These are phyloP conservation scores for Termitomyces sp. DNA, from an alignment of 768 basidiomycete species.

Conservation along the genomic window DNA sequence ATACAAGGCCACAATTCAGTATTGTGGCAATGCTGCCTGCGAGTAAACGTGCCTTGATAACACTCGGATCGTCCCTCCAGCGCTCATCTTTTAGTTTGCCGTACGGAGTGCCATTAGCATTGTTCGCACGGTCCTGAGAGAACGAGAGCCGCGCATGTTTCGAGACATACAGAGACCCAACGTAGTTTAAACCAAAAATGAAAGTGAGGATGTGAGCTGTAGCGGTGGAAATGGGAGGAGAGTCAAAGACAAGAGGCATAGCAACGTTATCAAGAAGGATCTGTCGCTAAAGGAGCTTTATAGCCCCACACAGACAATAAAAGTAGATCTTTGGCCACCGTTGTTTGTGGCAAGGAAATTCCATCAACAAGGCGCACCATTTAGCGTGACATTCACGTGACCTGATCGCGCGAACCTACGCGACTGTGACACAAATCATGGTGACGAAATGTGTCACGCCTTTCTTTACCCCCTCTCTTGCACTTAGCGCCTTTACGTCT, in stretches of 20 bases:
- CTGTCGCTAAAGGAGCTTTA: slow-evolving; percentile 1
- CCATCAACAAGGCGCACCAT: not conserved
- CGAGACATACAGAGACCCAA: slow-evolving; percentile 78
- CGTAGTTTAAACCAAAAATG: slow-evolving; percentile 62
- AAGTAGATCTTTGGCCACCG: slow-evolving; percentile 2
- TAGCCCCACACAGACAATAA: slow-evolving; percentile 1
- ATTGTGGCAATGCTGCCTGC: slow-evolving; percentile 64
- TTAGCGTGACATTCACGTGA: slow-evolving; percentile 7
- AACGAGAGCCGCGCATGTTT: slow-evolving; percentile 58
- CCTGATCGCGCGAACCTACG: not conserved
- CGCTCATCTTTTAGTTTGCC: slow-evolving; percentile 32
- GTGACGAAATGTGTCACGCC: slow-evolving; percentile 5
- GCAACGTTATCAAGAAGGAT: not conserved
- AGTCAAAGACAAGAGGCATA: slow-evolving; percentile 22
- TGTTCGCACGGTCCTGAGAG: slow-evolving; percentile 23
- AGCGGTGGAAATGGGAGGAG: slow-evolving; percentile 24
- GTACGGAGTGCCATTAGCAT: slow-evolving; percentile 22
- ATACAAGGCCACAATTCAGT: slow-evolving; percentile 49
- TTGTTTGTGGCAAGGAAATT: not conserved
- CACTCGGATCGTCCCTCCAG: slow-evolving; percentile 79
- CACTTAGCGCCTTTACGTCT: not conserved
- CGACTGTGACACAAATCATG: slow-evolving; percentile 6
- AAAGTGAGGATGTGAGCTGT: slow-evolving; percentile 52
- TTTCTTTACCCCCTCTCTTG: not conserved
- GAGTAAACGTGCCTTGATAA: slow-evolving; percentile 73